Base-by-base conservation (phyloP, 2,329 filamentous ascomycete genomes). In the Apiospora saccharicola region DNA sequence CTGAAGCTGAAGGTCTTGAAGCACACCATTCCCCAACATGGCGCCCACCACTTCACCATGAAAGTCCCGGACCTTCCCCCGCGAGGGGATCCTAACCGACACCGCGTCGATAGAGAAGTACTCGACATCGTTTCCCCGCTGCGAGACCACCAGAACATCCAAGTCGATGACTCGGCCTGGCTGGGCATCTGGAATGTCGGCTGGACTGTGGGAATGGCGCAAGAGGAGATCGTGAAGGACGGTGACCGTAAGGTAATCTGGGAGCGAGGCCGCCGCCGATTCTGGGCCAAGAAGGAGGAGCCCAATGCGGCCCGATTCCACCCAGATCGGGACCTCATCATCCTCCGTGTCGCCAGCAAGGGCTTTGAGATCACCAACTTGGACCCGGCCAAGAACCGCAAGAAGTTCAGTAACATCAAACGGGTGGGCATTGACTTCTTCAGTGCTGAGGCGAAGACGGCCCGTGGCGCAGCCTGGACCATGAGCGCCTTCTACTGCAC, bases 1-100 rank as follows among this genome's bases (percentile, higher is more conserved):
- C 37, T 80, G 4, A 79, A 77, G 68, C 16, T 74, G 24, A 70
- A 71, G 57, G 71, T 80, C 30, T 79, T 76, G 77, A n/a, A 73
- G 7, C 8, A 70, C 0, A 74, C 71, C 1, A 49, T 71, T 2
- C 34, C 73, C 24, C 10, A 37, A 1, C n/a, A 67, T 16, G 75
- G 75, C 0, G 75, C 76, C 26, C 77, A 80, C 44, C 67, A 72
- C 64, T 77, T 80, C 73, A 64, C 61, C 6, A 24, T 79, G 5
- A 24, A 49, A 22, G 26, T 71, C 22, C 30, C 19, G 12, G 24
- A 44, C 5, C 67, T 24, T 30, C 26, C 41, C 8, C 13, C n/a
- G 44, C 3, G 30, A 3, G 4, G 41, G 30, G 7, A 26, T 8
- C 19, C 19, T 7, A 49, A n/a, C 46, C 19, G 44, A 7, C 16